phyloP scores from a whole-genome alignment of 1,139 yeast species.

The Arxiozyma telluris region DNA sequence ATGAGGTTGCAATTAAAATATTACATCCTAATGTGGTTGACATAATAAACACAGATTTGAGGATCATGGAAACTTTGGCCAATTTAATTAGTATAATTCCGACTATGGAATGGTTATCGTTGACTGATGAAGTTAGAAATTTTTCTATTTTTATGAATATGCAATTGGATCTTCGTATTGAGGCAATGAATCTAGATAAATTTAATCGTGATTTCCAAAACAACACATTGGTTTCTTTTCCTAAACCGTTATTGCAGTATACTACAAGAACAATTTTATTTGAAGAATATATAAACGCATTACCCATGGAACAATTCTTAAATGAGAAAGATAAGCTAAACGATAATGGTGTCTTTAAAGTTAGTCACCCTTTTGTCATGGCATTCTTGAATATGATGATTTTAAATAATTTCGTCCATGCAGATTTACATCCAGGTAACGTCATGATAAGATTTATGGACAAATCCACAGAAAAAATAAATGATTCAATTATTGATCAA shows the following conservation, averaged over 20 bases:
- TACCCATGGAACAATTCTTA: constrained; percentile 68
- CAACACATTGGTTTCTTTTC: constrained; percentile 65
- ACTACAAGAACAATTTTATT: constrained; percentile 70
- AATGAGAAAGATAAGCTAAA: constrained; percentile 33
- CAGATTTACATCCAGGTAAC: constrained; percentile 95
- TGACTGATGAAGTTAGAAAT: constrained; percentile 90
- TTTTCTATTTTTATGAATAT: constrained; percentile 77
- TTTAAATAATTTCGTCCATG: constrained; percentile 86
- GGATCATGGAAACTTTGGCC: constrained; percentile 79
- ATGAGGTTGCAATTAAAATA: constrained; percentile 81
- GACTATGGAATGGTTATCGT: constrained; percentile 94
- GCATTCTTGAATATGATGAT: constrained; percentile 89
- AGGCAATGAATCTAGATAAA: constrained; percentile 66
- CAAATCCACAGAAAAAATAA: constrained; percentile 3
- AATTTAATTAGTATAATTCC: constrained; percentile 59
- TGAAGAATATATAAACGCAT: constrained; percentile 76
- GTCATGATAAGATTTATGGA: constrained; percentile 72
- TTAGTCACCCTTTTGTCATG: constrained; percentile 82
- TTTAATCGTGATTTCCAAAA: constrained; percentile 41
- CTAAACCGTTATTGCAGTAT: constrained; percentile 50
- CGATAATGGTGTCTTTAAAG: constrained; percentile 48
- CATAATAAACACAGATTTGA: constrained; percentile 69
- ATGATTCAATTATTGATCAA: not conserved
- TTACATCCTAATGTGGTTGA: constrained; percentile 78
- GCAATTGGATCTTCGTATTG: constrained; percentile 84